Base-by-base conservation (phyloP, 257 asterid genomes). In the Nicotiana attenuata region DNA sequence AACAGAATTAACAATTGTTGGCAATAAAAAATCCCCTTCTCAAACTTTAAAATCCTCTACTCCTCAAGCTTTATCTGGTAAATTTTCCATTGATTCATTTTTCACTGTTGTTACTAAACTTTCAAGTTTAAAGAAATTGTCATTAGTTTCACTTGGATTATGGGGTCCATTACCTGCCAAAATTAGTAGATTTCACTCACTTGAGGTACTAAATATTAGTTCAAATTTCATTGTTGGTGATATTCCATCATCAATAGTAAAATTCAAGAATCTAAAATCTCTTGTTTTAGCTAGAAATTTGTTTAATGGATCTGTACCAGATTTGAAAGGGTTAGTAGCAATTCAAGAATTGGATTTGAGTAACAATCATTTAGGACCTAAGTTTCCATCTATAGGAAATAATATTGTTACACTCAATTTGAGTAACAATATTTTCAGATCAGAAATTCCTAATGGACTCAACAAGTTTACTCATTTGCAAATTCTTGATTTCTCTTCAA, bases 91-190 rank as follows among this genome's bases (percentile, higher is more conserved):
- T 9, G 99, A 94, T 22, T 96, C 98, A 47, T 96, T 96, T 89
- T 90, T 96, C 89, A 93, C 98, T 68, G 92, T 91, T 26, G 31
- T 96, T 11, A 96, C 99, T 8, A 93, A 96, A 86, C 97, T 96
- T 53, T 85, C 94, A 19, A 80, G 56, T 53, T 81, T 96, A 65
- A 87, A 88, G 82, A 93, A 85, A 84, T 81, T 96, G 57, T 89
- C 98, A 3, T 67, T 96, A 15, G 96, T 96, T 35, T 88, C 94
- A 10, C 52, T 96, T 7, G 99, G 99, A 2, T 35, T 96, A 26
- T 93, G 98, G 97, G 99, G 99, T 29, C 84, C 91, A 47, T 88
- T 96, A 11, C 98, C 99, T 0, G 85, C 82, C 5, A 96, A 94
- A 66, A 82, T 96, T 53, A 91, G 84, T 81, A 86, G 99, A 77